These are phyloP conservation scores for Sarcomyxa edulis DNA, from an alignment of 768 basidiomycete genomes.

Conservation along the genomic window DNA sequence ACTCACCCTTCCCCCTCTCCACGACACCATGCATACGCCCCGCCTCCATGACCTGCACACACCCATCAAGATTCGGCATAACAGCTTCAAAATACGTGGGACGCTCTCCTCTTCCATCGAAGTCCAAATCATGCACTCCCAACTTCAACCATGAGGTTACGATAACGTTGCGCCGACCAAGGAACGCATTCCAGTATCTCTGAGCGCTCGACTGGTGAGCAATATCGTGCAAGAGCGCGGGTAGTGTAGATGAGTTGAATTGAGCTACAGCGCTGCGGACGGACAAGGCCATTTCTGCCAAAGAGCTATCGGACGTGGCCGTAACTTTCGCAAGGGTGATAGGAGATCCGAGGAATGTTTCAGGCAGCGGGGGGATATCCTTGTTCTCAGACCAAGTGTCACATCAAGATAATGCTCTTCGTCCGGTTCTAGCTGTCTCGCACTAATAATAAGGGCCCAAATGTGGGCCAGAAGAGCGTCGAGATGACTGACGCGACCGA, in stretches of 20 bases:
- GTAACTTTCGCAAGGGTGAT: constrained; percentile 21
- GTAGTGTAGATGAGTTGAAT: constrained; percentile 19
- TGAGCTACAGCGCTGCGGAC: constrained; percentile 20
- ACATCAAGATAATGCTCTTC: constrained; percentile 13
- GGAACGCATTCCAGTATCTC: constrained; percentile 28
- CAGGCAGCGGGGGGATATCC: constrained; percentile 17
- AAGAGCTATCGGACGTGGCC: constrained; percentile 8
- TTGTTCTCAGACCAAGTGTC: constrained; percentile 21
- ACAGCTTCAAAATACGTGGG: constrained; percentile 24
- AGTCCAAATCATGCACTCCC: constrained; percentile 27
- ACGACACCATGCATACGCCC: background rate
- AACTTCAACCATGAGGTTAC: constrained; percentile 28
- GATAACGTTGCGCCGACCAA: constrained; percentile 25
- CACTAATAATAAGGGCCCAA: constrained; percentile 27
- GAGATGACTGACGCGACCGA: constrained; percentile 22
- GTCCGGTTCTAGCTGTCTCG: constrained; percentile 15
- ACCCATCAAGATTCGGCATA: constrained; percentile 28
- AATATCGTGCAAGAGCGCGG: constrained; percentile 27
- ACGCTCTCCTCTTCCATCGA: constrained; percentile 16
- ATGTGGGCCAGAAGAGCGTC: constrained; percentile 31
- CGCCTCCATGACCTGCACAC: constrained; percentile 25
- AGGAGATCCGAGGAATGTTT: constrained; percentile 26
- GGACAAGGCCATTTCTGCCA: constrained; percentile 15
- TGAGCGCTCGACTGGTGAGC: constrained; percentile 23
- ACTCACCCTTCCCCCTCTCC: constrained; percentile 4